These are phyloP conservation scores for Salpingoeca rosetta DNA, from an alignment of 78 protist genomes.

Conservation along the genomic window DNA sequence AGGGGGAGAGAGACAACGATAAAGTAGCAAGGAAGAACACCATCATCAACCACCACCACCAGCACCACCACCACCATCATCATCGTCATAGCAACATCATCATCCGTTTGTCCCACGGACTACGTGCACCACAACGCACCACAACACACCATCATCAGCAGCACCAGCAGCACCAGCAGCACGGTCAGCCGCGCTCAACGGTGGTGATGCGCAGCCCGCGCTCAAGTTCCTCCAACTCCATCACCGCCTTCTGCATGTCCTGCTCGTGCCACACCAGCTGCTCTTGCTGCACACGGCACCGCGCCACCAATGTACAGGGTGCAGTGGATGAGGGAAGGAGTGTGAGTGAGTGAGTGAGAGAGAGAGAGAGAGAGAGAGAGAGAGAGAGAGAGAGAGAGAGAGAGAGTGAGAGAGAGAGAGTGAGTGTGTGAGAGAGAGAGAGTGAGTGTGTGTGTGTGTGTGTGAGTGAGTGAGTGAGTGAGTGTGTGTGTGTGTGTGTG, in stretches of 20 bases:
- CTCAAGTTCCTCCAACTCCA: not conserved
- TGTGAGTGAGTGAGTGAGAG: conserved; percentile 7
- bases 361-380: not conserved
- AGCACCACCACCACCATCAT: too few relatives aligned
- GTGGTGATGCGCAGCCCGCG: not conserved
- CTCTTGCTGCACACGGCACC: not conserved
- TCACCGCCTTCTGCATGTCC: not conserved
- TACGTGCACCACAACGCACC: too few relatives aligned
- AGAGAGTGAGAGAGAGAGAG: not conserved
- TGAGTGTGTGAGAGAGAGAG: not conserved
- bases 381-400: not conserved
- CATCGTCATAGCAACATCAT: too few relatives aligned
- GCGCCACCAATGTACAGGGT: too few relatives aligned
- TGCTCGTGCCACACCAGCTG: not conserved
- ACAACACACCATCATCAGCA: too few relatives aligned
- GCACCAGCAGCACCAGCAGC: too few relatives aligned
- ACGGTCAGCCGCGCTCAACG: not conserved
- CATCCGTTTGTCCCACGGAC: too few relatives aligned
- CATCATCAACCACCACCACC: too few relatives aligned
- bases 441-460: not conserved
- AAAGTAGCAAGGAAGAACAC: too few relatives aligned
- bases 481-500: conserved; percentile 18
- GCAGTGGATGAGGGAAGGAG: too few relatives aligned
- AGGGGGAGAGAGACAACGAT: too few relatives aligned
- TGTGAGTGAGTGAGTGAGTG: not conserved